phyloP scores from a whole-genome alignment of 2,329 filamentous ascomycete genomes.

The Sporothrix pseudoabietina region DNA sequence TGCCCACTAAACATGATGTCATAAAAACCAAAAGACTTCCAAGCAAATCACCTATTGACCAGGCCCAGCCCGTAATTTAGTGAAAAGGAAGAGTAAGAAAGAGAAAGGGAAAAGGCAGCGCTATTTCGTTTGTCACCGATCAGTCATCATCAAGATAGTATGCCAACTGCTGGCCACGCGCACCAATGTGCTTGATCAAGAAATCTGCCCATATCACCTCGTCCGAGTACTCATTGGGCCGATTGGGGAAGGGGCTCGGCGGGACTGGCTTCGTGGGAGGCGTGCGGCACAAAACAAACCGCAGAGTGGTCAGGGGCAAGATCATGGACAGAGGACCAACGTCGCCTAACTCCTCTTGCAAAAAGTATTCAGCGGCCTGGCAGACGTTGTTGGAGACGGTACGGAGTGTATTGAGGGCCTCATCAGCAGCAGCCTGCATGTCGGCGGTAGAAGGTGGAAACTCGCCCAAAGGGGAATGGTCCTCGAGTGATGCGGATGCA shows the following conservation, averaged over 20 bases:
- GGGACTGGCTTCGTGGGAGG: neutral
- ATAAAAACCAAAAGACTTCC: neutral
- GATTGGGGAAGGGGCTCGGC: neutral
- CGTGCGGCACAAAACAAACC: conserved; percentile 9
- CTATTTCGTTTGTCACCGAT: neutral
- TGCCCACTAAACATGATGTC: neutral
- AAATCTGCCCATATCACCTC: conserved; percentile 31
- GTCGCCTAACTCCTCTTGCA: conserved; percentile 33
- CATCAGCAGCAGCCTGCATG: conserved; percentile 22
- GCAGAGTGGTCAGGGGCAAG: conserved; percentile 31
- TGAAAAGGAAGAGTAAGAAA: neutral
- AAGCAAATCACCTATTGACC: neutral
- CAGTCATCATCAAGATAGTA: conserved; percentile 23
- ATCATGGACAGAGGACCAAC: conserved; percentile 33
- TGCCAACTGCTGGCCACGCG: conserved; percentile 31
- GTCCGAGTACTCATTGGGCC: conserved; percentile 28
- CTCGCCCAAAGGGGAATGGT: neutral
- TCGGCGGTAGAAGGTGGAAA: neutral
- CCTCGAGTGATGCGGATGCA: neutral
- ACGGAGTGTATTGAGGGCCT: neutral
- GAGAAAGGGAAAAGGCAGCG: neutral
- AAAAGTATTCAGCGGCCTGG: conserved; percentile 37
- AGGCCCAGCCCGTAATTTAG: neutral
- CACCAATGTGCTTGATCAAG: conserved; percentile 27
- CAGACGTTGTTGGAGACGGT: conserved; percentile 34